phyloP scores from a whole-genome alignment of 371 early-diverging fungal genomes.

The Apophysomyces variabilis region DNA sequence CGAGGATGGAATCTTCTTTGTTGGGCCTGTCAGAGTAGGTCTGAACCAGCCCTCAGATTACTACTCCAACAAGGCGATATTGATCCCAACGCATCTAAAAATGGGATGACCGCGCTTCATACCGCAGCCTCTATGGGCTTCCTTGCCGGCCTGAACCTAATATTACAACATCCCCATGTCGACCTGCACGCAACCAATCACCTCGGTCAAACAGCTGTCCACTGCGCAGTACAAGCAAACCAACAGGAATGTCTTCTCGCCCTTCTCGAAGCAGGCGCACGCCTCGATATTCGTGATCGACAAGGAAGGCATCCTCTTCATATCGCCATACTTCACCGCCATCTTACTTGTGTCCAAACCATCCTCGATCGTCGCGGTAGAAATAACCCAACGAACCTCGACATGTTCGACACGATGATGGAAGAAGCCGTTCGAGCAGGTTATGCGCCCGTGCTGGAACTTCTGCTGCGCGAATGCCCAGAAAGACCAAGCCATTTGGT shows the following conservation, averaged over 20 bases:
- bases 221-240: conserved; percentile 40
- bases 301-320: conserved; percentile 38
- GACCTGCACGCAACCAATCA: conserved; percentile 31
- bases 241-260: conserved; percentile 24
- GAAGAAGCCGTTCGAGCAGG: conserved; percentile 39
- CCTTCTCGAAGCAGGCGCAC: conserved; percentile 33
- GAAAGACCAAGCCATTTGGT: not conserved
- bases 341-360: conserved; percentile 23
- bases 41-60: conserved; percentile 28
- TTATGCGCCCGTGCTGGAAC: conserved; percentile 23
- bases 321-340: conserved; percentile 30
- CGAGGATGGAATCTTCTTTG: conserved; percentile 31
- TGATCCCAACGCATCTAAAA: conserved; percentile 32
- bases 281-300: conserved; percentile 28
- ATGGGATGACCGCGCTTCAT: conserved; percentile 45
- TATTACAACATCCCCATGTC: conserved; percentile 35
- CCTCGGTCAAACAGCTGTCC: conserved; percentile 36
- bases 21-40: conserved; percentile 45
- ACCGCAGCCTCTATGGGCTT: conserved; percentile 43
- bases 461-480: conserved; percentile 22
- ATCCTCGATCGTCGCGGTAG: conserved; percentile 19
- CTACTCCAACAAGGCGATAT: conserved; percentile 30
- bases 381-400: conserved; percentile 12
- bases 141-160: conserved; percentile 26
- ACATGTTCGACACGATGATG: conserved; percentile 12